phyloP scores from a whole-genome alignment of 371 early-diverging fungal genomes.

The Mortierella sp. region DNA sequence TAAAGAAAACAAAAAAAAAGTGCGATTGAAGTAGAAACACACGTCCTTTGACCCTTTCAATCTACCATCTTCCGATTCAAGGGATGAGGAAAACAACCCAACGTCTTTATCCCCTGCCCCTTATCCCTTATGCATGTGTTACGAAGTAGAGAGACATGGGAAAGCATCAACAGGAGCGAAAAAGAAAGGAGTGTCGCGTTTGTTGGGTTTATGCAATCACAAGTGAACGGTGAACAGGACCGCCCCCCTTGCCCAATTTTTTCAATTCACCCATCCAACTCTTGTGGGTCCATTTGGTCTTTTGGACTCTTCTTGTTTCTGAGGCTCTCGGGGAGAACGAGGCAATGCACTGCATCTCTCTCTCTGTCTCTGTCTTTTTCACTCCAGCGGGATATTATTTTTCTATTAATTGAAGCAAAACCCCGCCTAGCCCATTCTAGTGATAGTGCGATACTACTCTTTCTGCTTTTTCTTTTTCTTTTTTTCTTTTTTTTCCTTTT shows the following conservation, averaged over 20 bases:
- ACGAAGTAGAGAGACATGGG: background rate
- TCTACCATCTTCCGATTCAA: no score
- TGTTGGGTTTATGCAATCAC: constrained; percentile 2
- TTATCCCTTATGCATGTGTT: background rate
- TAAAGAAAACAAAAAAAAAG: background rate
- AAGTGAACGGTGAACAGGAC: background rate
- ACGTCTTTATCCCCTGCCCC: background rate
- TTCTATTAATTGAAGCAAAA: constrained; percentile 13
- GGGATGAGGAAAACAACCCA: background rate
- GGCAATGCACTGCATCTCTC: no score
- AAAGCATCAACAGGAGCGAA: background rate
- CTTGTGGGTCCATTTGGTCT: background rate
- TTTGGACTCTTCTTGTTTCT: background rate
- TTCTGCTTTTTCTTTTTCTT: background rate
- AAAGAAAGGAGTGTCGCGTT: background rate
- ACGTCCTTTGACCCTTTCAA: no score
- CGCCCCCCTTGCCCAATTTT: no score
- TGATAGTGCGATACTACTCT: background rate
- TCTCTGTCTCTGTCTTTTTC: no score
- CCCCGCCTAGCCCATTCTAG: constrained; percentile 4
- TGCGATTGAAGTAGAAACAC: no score
- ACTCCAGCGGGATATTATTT: constrained; percentile 2
- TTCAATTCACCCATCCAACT: no score
- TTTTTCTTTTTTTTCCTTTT: background rate
- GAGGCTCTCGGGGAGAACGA: background rate